phyloP scores from a whole-genome alignment of 371 early-diverging fungal species.

The Chytridium lagenaria region DNA sequence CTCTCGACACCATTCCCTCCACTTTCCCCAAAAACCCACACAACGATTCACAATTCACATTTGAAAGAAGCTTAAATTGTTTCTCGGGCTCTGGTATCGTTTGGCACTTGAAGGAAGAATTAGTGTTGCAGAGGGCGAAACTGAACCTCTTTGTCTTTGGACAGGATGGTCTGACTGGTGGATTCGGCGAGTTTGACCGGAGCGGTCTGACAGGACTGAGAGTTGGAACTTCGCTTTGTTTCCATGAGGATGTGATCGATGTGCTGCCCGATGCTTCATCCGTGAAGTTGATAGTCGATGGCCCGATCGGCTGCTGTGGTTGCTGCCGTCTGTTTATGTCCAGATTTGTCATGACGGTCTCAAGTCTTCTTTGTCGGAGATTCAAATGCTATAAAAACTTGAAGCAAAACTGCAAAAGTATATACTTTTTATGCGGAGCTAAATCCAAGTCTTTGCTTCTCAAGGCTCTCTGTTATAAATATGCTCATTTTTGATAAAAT shows the following conservation, averaged over 20 bases:
- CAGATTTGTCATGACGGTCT: background rate
- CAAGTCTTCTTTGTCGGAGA: background rate
- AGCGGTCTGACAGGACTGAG: background rate
- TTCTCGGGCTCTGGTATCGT: slow-evolving; percentile 31
- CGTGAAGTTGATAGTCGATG: background rate
- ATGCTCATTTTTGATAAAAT: no score
- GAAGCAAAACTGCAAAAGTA: no score
- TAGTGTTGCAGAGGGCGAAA: background rate
- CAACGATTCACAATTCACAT: slow-evolving; percentile 33
- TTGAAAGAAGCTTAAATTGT: slow-evolving; percentile 15
- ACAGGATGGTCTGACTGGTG: background rate
- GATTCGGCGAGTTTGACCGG: slow-evolving; percentile 6
- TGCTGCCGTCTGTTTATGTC: background rate
- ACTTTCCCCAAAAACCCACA: slow-evolving; percentile 37
- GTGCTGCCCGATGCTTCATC: background rate
- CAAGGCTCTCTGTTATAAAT: no score
- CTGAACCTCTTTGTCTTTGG: background rate
- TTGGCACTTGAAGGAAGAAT: slow-evolving; percentile 34
- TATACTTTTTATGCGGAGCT: no score
- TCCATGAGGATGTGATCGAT: background rate
- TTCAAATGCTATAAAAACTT: no score
- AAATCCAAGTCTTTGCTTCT: no score
- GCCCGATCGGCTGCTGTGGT: background rate
- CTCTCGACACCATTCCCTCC: slow-evolving; percentile 45
- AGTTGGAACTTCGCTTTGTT: background rate